Conservation (phyloP, 1,139 yeast genomes). For the Chernovozyma sophiae-reginae region DNA sequence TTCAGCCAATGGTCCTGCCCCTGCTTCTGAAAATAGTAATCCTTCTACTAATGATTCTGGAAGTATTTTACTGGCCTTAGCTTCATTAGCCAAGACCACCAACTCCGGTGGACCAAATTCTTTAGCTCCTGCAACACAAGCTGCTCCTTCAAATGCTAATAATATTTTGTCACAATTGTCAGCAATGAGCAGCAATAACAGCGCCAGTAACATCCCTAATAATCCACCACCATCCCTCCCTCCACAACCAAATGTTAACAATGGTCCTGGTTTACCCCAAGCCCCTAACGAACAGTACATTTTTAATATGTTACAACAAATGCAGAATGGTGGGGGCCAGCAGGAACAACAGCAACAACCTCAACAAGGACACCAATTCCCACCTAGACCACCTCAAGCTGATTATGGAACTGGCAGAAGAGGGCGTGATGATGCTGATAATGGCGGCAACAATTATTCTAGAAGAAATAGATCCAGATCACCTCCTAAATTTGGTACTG, state of each 20-base stretch:
- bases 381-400: conserved; percentile 19
- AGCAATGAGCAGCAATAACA: conserved; percentile 36
- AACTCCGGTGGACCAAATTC: conserved; percentile 25
- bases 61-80: conserved; percentile 62
- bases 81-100: conserved; percentile 45
- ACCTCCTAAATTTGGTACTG: conserved; percentile 36
- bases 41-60: conserved; percentile 42
- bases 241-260: conserved; percentile 11
- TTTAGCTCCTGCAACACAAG: conserved; percentile 16
- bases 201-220: conserved; percentile 7
- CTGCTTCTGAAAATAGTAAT: neutral
- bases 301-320: conserved; percentile 42
- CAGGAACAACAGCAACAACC: conserved; percentile 9
- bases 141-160: conserved; percentile 31
- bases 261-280: conserved; percentile 12
- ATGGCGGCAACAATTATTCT: conserved; percentile 22
- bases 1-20: too few species aligned
- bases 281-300: conserved; percentile 29
- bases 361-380: conserved; percentile 20
- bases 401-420: conserved; percentile 25
- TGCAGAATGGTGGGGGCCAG: conserved; percentile 21
- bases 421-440: conserved; percentile 30
- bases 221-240: conserved; percentile 7
- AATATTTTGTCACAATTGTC: conserved; percentile 44
- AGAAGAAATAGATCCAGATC: conserved; percentile 59